Base-by-base conservation (phyloP, 441 rosid species). In the Populus hybrid region DNA sequence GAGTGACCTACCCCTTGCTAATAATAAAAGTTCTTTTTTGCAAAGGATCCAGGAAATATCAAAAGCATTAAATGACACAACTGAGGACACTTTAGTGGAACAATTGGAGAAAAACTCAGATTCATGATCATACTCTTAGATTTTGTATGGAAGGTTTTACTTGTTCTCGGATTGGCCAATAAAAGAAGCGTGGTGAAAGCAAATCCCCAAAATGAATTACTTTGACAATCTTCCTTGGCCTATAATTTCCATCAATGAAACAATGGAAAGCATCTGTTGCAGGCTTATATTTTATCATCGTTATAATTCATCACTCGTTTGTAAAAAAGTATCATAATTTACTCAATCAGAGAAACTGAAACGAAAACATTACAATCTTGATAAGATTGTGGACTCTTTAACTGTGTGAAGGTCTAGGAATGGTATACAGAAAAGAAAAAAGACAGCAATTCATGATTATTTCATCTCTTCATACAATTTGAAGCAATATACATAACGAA, bases 41-140 rank as follows among this genome's bases (percentile, higher is more conserved):
- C 21, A 14, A 31, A 40, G 73, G 64, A 68, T 73, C 70, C 74
- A 69, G 16, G 70, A 38, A 73, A 73, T 67, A 69, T 76, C 65
- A 23, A 26, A 71, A 71, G 28, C 38, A 45, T 68, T 18, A 73
- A 7, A 59, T 20, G 38, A 78, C 33, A 73, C 78, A 67, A 61
- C 59, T 0, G 10, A 42, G 71, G 10, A n/a, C 56, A 50, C 56
- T 50, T 16, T 4, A 50, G 56, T 50, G 2, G 20, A 16, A 50
- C 56, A 50, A 50, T 50, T 50, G 56, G 18, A 50, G 56, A 50
- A 50, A 50, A 50, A 4, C 64, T 29, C 29, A 40, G 59, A 28
- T 11, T 61, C 6, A 21, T 29, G 35, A 42, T 66, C 66, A n/a
- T 38, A 12, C 18, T 16, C 56, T 45, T 71, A 36, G 74, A 83